Conservation (phyloP, 2,329 filamentous ascomycete species). For the Parasarocladium wereldwijsianum region DNA sequence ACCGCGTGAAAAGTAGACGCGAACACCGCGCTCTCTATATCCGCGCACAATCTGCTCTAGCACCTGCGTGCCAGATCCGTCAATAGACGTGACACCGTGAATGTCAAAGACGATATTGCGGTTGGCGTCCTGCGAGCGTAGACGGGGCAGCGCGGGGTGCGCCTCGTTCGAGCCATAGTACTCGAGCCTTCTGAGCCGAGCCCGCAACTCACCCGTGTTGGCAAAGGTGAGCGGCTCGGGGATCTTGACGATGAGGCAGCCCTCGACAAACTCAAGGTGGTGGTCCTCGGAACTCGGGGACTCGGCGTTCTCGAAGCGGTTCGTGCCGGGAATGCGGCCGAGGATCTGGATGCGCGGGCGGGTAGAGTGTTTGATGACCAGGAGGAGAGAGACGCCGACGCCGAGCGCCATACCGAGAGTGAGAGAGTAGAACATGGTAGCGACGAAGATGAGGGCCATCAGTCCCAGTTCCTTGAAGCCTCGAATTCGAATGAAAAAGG, state of each 20-base stretch:
- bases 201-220: conserved; percentile 86
- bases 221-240: conserved; percentile 93
- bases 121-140: conserved; percentile 68
- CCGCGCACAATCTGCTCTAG: conserved; percentile 73
- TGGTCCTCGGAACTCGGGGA: conserved; percentile 55
- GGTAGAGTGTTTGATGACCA: conserved; percentile 81
- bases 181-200: conserved; percentile 68
- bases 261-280: conserved; percentile 75
- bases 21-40: conserved; percentile 64
- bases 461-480: conserved; percentile 77
- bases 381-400: conserved; percentile 77
- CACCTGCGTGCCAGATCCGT: conserved; percentile 87
- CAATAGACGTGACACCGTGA: conserved; percentile 88
- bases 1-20: conserved; percentile 57
- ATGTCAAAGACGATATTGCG: conserved; percentile 93
- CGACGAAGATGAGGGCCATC: conserved; percentile 79
- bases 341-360: conserved; percentile 92
- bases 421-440: conserved; percentile 91
- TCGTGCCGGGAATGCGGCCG: conserved; percentile 71
- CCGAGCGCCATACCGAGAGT: conserved; percentile 88
- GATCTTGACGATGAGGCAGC: conserved; percentile 92
- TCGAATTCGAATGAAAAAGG: conserved; percentile 74
- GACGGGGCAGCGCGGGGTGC: conserved; percentile 73
- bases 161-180: conserved; percentile 75
- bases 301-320: conserved; percentile 58